Evolutionary conservation across 2,329 filamentous ascomycete genomes (phyloP).

Genomic region (Lasiodiplodia citricola): DNA sequence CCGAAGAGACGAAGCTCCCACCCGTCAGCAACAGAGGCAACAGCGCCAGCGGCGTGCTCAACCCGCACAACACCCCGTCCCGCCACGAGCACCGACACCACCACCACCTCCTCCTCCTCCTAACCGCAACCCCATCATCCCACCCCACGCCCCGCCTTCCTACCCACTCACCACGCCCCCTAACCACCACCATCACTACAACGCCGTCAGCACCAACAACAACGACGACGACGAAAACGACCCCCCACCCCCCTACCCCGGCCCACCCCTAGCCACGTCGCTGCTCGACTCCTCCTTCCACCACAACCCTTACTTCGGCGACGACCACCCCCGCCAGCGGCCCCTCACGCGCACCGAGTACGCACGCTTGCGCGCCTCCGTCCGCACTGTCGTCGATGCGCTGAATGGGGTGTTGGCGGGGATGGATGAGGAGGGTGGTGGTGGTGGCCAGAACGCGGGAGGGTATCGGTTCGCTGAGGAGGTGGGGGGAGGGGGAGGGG

Average conservation of each 20-base stretch:
- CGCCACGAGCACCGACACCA: background rate
- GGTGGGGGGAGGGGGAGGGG: background rate
- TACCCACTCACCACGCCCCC: background rate
- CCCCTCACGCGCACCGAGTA: background rate
- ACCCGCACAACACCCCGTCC: background rate
- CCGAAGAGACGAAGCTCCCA: background rate
- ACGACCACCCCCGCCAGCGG: background rate
- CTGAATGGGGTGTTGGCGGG: background rate
- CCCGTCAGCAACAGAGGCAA: no score
- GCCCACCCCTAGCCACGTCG: background rate
- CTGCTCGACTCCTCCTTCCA: background rate
- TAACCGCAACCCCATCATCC: no score
- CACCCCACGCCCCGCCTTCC: background rate
- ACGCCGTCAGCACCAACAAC: background rate
- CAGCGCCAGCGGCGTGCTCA: background rate
- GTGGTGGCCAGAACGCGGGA: background rate
- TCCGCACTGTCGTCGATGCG: background rate
- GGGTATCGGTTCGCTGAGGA: background rate
- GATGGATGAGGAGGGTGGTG: background rate
- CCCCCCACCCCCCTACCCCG: constrained; percentile 12
- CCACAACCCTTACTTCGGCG: background rate
- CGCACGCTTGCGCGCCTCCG: background rate
- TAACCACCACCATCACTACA: background rate
- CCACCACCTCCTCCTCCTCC: background rate
- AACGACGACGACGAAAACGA: background rate